Percentiles rank a stretch among this genome's conserved stretches.
Conservation (phyloP, 192 early-diverging fungal species). For the Piromyces finnis region DNA sequence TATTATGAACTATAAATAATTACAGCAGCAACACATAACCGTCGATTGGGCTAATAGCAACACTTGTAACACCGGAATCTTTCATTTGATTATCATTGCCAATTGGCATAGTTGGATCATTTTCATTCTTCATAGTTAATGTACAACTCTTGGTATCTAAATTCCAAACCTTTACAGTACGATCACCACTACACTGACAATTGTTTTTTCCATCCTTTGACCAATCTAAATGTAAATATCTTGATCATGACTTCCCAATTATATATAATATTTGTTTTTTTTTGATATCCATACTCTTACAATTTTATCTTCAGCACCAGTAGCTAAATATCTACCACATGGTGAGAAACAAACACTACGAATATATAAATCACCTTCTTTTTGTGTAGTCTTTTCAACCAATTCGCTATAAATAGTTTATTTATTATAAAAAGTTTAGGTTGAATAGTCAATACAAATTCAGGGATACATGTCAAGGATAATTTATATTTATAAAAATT, state of each 20-base stretch:
- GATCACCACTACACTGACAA: slow-evolving; percentile 77
- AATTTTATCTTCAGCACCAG: slow-evolving; percentile 89
- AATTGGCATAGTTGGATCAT: slow-evolving; percentile 13
- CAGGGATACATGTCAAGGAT: too few species aligned
- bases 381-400: slow-evolving; percentile 53
- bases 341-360: slow-evolving; percentile 92
- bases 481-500: too few species aligned
- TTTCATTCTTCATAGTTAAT: slow-evolving; percentile 57
- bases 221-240: slow-evolving; percentile 96
- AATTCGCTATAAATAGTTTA: slow-evolving; percentile 30
- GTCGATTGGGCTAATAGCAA: slow-evolving; percentile 73
- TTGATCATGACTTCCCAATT: slow-evolving; percentile 72
- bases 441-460: too few species aligned
- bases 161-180: slow-evolving; percentile 59
- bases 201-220: slow-evolving; percentile 67
- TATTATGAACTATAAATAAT: too few species aligned
- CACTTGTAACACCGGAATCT: slow-evolving; percentile 88
- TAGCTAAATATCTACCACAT: slow-evolving; percentile 73
- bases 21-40: slow-evolving; percentile 62
- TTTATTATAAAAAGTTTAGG: too few species aligned
- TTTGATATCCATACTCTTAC: slow-evolving; percentile 55
- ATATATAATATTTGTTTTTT: slow-evolving; percentile 7
- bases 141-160: slow-evolving; percentile 55
- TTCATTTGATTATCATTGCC: slow-evolving; percentile 24
- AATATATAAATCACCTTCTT: slow-evolving; percentile 82